These are phyloP conservation scores for Cladophialophora exuberans DNA, from an alignment of 2,329 filamentous ascomycete genomes.

Conservation along the genomic window DNA sequence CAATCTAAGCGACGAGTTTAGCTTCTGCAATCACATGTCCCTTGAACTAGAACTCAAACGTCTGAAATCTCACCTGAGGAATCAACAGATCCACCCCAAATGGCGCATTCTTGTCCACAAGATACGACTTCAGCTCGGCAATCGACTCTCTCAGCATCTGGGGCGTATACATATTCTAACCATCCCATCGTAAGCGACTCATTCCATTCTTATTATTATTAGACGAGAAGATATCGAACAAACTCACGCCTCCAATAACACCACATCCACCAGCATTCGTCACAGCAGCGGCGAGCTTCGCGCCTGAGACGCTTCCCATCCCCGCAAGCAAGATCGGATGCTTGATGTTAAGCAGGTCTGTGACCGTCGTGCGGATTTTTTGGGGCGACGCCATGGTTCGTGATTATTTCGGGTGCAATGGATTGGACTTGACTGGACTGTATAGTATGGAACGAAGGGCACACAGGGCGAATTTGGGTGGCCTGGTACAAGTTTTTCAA, in stretches of 20 bases:
- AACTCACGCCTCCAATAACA: conserved; percentile 84
- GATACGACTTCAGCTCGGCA: conserved; percentile 77
- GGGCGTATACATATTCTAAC: conserved; percentile 73
- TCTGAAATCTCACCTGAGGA: conserved; percentile 87
- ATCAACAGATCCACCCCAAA: conserved; percentile 87
- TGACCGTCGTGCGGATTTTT: conserved; percentile 56
- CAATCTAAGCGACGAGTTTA: too few relatives aligned
- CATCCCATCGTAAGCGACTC: too few relatives aligned
- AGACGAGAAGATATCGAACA: too few relatives aligned
- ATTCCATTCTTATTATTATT: too few relatives aligned
- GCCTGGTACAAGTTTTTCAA: too few relatives aligned
- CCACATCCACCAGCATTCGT: conserved; percentile 87
- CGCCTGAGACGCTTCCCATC: conserved; percentile 90
- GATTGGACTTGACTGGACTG: too few relatives aligned
- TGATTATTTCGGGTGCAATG: too few relatives aligned
- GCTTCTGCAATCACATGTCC: too few relatives aligned
- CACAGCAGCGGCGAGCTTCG: conserved; percentile 84
- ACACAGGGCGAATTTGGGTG: too few relatives aligned
- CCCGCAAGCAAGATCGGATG: conserved; percentile 85
- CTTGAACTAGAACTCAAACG: too few relatives aligned
- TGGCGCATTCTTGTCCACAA: conserved; percentile 80
- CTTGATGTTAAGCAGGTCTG: conserved; percentile 87
- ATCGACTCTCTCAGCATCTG: conserved; percentile 89
- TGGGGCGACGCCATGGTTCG: too few relatives aligned
- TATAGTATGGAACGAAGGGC: too few relatives aligned